Base-by-base conservation (phyloP, 441 rosid genomes). In the Arabidopsis hybrid region DNA sequence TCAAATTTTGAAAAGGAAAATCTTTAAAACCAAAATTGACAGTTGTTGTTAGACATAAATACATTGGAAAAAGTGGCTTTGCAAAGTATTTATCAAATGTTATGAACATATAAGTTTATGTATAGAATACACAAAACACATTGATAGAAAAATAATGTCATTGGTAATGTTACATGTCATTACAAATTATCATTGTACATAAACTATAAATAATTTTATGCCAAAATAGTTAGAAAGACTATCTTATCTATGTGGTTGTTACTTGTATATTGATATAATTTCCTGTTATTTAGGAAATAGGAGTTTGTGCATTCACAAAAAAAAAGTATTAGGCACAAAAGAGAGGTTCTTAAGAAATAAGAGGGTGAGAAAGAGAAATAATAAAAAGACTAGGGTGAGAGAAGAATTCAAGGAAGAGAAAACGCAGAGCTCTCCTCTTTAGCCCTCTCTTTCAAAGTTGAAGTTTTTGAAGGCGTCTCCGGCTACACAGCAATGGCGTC, bases 401-500 rank as follows among this genome's bases (percentile, higher is more conserved):
- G 4, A 26, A 67, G 55, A 67, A 62, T 7, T 4, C 7, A 45
- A 53, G 3, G 12, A 36, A 47, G 36, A 59, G 39, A 21, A 69
- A 53, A 38, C 31, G 6, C 49, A 13, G 36, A 38, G 36, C 34
- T 43, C 65, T 65, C n/a, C 51, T 39, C 7, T 57, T 57, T 45
- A 1, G 18, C 46, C 63, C 56, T 66, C 57, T 66, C 61, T 65
- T 57, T 39, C 46, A 40, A 65, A 57, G 49, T 29, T 29, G 57
- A 18, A 45, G 47, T 40, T 6, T 61, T 71, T 35, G 55, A 55
- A 42, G 62, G 31, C 32, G 69, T 67, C 61, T 59, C 64, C 61
- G 18, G 65, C 62, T 42, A 53, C 63, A 38, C 61, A 55, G 65
- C 60, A 53, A 69, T 69, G 70, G 83, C 76, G 49, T 45, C 60